Conservation (phyloP, 2,329 filamentous ascomycete genomes). For the Colletotrichum acutatum region DNA sequence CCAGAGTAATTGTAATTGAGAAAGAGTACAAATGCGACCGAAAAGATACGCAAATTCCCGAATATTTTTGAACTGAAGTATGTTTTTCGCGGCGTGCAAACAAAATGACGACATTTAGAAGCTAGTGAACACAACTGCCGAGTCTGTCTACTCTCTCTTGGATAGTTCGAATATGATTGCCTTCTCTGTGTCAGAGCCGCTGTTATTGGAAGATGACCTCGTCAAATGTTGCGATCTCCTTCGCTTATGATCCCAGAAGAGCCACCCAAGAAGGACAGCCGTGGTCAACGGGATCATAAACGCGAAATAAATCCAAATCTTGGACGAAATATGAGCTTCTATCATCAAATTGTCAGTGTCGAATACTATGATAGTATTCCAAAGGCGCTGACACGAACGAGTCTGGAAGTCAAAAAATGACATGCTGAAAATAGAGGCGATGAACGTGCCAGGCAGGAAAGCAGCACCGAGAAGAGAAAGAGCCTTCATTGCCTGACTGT, state of each 20-base stretch:
- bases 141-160: neutral
- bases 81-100: too few species aligned
- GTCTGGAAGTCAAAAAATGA: constrained; percentile 72
- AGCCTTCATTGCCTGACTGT: constrained; percentile 73
- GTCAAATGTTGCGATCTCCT: neutral
- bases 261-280: neutral
- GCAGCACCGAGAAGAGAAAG: constrained; percentile 71
- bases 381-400: constrained; percentile 42
- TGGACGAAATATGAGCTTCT: constrained; percentile 55
- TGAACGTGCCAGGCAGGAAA: constrained; percentile 70
- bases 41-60: too few species aligned
- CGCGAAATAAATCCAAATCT: constrained; percentile 72
- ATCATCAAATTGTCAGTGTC: neutral
- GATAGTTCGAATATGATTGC: neutral
- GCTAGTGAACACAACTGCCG: neutral
- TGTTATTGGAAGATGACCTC: neutral
- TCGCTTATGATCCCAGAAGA: neutral
- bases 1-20: too few species aligned
- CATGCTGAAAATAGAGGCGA: constrained; percentile 74
- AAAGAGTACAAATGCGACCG: too few species aligned
- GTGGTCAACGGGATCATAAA: constrained; percentile 67
- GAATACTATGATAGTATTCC: neutral
- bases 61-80: too few species aligned
- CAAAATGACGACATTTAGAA: too few species aligned
- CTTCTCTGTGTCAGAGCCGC: neutral